Evolutionary conservation across 169 alveolate genomes (phyloP), one percentile per base, ranked within the genome.

Genomic region (Fabrea salina): DNA sequence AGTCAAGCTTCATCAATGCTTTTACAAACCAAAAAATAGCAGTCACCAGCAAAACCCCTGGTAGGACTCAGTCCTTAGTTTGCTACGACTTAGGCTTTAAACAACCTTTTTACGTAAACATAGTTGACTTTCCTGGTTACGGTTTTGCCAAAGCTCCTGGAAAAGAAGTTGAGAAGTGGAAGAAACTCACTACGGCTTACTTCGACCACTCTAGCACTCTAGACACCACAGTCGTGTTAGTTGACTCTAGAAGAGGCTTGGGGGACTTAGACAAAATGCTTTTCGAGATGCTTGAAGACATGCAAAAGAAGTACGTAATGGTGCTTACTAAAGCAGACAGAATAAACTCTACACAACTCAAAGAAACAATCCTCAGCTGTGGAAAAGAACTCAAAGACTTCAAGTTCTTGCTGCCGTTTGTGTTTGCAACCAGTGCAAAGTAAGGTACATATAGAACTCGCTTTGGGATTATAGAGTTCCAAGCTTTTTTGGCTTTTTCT

Each of bases 1-100:
- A 96, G 82, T 94, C 98, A 8, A 87, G 98, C 51, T 90, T 97
- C 54, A 95, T 97, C 35, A 97, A 97, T 86, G 85, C 96, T 25
- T 85, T 97, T 7, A 61, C 95, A 41, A 89, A 91, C 61, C 86
- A 92, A 79, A 57, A 89, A 66, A 84, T 86, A 56, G 92, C 79
- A 30, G 30, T 44, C 27, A 30, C 64, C 4, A 22, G 67, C 0
- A 70, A 70, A 32, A 41, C 39, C 27, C 79, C 79, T n/a, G 79
- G 79, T 30, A 70, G 37, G 25, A 70, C 79, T 19, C 79, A 70
- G 79, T 64, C 41, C 25, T 49, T 70, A 37, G 49, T 44, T 22
- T 25, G 4, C 27, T 49, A 70, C 37, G 30, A 40, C 1, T 25
- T 70, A 3, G 37, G 37, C 2, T 19, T 32, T 64, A 19, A 33